These are phyloP conservation scores for Pontederia crassipes DNA, from an alignment of 176 grass and related monocot species.

Conservation along the genomic window DNA sequence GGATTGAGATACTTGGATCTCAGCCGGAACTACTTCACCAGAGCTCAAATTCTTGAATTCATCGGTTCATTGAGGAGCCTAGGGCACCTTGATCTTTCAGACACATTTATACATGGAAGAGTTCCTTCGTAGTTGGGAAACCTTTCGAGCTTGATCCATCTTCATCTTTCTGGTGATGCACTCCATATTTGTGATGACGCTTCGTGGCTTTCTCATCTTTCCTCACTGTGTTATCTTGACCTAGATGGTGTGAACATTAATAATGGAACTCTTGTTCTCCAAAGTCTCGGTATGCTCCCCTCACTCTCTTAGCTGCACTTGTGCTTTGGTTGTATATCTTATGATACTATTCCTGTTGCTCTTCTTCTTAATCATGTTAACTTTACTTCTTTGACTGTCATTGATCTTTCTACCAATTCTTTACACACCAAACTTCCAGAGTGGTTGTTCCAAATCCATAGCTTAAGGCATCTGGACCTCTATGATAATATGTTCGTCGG, in stretches of 20 bases:
- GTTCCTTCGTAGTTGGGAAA: background rate
- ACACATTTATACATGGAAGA: background rate
- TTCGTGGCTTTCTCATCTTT: background rate
- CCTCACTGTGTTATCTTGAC: background rate
- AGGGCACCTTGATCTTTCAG: background rate
- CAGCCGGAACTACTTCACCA: background rate
- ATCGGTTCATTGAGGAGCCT: background rate
- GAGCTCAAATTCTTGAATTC: background rate
- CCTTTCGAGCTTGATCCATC: background rate
- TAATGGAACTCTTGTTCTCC: background rate
- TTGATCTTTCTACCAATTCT: background rate
- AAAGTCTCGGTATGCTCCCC: background rate
- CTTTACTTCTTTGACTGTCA: background rate
- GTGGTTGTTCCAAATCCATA: background rate
- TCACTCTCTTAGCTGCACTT: background rate
- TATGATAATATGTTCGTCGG: background rate
- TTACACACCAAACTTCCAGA: background rate
- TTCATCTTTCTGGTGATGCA: conserved; percentile 7
- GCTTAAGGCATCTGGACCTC: background rate
- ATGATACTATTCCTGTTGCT: background rate
- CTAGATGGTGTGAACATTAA: background rate
- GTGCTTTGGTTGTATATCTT: background rate
- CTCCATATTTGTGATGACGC: too few relatives aligned
- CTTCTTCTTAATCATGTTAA: background rate
- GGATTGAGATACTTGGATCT: background rate